Evolutionary conservation across 2,329 filamentous ascomycete species (phyloP).

Genomic region (Alternaria dauci): DNA sequence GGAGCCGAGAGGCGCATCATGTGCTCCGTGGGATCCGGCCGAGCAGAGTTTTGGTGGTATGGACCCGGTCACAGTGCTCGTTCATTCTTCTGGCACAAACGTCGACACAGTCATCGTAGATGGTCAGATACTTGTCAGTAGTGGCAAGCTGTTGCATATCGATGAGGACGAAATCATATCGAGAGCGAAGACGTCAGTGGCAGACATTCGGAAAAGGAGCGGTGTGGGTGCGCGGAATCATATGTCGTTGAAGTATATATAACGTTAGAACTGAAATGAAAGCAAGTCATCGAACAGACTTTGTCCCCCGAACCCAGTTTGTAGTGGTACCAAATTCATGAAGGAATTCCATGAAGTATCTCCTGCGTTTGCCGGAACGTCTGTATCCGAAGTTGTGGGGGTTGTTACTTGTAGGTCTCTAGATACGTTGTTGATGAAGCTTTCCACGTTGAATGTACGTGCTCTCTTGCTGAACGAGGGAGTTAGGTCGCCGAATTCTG

Average conservation of each 20-base stretch:
- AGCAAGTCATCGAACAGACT: slow-evolving; percentile 21
- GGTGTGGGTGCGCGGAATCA: slow-evolving; percentile 37
- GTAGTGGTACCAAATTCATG: slow-evolving; percentile 14
- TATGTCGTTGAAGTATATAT: slow-evolving; percentile 29
- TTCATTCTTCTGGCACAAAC: slow-evolving; percentile 24
- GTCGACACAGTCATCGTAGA: slow-evolving; percentile 32
- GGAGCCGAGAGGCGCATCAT: slow-evolving; percentile 43
- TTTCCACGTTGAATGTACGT: slow-evolving; percentile 12
- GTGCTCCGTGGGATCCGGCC: slow-evolving; percentile 51
- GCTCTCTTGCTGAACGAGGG: slow-evolving; percentile 10
- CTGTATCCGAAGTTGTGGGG: not conserved
- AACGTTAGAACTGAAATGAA: slow-evolving; percentile 11
- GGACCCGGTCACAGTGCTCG: slow-evolving; percentile 47
- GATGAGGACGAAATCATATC: slow-evolving; percentile 15
- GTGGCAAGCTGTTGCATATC: slow-evolving; percentile 19
- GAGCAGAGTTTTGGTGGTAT: slow-evolving; percentile 41
- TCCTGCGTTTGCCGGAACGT: not conserved
- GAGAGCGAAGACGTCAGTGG: slow-evolving; percentile 20
- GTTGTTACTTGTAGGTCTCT: slow-evolving; percentile 16
- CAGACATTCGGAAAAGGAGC: slow-evolving; percentile 25
- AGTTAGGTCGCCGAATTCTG: not conserved
- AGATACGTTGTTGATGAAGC: slow-evolving; percentile 17
- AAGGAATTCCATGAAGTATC: slow-evolving; percentile 15
- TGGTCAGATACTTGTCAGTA: slow-evolving; percentile 23
- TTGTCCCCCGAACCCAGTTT: slow-evolving; percentile 21